Conservation (phyloP, 2,329 filamentous ascomycete species). For the Colletotrichum tofieldiae region DNA sequence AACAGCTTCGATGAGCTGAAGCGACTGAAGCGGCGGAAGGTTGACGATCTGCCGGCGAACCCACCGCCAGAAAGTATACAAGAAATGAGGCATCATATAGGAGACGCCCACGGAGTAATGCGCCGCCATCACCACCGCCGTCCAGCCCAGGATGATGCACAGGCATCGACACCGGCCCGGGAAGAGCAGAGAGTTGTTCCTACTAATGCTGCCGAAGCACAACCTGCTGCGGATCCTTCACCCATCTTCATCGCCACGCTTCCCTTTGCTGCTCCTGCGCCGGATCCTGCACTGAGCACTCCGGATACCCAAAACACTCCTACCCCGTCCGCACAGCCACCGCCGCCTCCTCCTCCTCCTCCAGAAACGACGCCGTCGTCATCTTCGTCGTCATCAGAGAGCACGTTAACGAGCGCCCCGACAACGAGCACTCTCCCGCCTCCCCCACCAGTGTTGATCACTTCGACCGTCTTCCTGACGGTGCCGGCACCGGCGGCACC, state of each 20-base stretch:
- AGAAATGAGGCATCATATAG: background rate
- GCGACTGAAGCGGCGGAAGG: constrained; percentile 49
- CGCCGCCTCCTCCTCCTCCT: background rate
- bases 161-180: background rate
- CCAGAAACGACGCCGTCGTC: background rate
- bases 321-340: background rate
- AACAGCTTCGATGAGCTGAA: constrained; percentile 44
- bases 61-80: constrained; percentile 4
- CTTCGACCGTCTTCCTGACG: constrained; percentile 10
- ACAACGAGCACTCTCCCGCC: background rate
- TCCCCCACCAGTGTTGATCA: background rate
- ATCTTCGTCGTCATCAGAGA: background rate
- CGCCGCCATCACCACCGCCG: constrained; percentile 31
- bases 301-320: background rate
- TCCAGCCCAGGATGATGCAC: constrained; percentile 3
- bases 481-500: background rate
- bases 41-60: background rate
- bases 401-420: background rate
- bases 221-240: constrained; percentile 1
- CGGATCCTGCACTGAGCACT: constrained; percentile 1
- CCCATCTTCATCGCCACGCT: constrained; percentile 36
- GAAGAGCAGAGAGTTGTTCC: constrained; percentile 1
- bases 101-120: background rate
- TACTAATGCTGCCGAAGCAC: background rate
- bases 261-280: constrained; percentile 12